These are phyloP conservation scores for Aspergillus sp. DNA, from an alignment of 2,329 filamentous ascomycete species.

Conservation along the genomic window DNA sequence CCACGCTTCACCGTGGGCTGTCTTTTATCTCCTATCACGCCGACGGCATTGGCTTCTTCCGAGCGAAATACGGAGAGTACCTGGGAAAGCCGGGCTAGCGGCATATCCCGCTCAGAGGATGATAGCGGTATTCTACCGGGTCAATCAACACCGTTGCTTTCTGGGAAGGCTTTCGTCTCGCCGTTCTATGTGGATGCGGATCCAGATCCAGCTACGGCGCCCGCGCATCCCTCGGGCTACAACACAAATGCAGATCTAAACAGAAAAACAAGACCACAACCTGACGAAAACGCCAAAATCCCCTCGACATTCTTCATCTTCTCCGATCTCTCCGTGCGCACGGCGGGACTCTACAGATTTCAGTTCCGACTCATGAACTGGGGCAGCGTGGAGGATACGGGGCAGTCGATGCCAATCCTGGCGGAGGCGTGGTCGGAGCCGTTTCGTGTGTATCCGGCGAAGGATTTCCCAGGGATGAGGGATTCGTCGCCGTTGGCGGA, in stretches of 20 bases:
- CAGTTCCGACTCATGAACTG: conserved; percentile 42
- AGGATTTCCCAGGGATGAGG: conserved; percentile 40
- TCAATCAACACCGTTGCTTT: conserved; percentile 26
- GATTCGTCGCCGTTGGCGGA: conserved; percentile 34
- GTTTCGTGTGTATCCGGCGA: conserved; percentile 37
- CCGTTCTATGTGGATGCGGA: conserved; percentile 38
- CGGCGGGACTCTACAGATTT: conserved; percentile 39
- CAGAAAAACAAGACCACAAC: conserved; percentile 2
- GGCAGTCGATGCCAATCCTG: conserved; percentile 31
- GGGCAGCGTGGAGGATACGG: conserved; percentile 28
- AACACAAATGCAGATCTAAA: background rate
- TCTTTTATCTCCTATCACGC: conserved; percentile 32
- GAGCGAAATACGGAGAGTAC: background rate
- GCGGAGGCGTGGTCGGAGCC: conserved; percentile 35
- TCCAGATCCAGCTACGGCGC: conserved; percentile 38
- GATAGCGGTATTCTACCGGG: conserved; percentile 9
- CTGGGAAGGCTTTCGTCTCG: conserved; percentile 36
- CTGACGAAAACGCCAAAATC: conserved; percentile 8
- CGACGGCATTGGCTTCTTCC: conserved; percentile 7
- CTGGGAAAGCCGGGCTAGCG: conserved; percentile 1
- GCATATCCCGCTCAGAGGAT: conserved; percentile 5
- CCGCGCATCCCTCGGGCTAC: conserved; percentile 25
- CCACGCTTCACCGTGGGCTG: conserved; percentile 39
- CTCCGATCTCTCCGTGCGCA: conserved; percentile 41
- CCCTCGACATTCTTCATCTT: conserved; percentile 44